Evolutionary conservation across 768 basidiomycete genomes (phyloP).

Genomic region (Lactifluus echinatus): DNA sequence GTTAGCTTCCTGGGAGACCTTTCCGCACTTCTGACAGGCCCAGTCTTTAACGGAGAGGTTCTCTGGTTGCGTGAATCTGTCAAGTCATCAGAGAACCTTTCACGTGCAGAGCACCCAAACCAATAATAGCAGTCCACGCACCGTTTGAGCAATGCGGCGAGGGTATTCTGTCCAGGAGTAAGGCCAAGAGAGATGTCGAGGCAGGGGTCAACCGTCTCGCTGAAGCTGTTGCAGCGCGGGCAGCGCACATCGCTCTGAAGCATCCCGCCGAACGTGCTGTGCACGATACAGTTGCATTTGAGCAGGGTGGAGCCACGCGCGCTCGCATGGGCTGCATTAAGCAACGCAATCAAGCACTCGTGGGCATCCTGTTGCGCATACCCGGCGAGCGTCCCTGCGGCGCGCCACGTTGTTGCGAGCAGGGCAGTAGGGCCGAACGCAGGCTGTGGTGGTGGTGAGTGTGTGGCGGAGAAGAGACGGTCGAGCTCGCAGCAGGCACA

Average conservation of each 20-base stretch:
- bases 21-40: constrained; percentile 74
- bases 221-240: constrained; percentile 71
- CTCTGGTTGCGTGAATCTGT: constrained; percentile 79
- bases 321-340: constrained; percentile 82
- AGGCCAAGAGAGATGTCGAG: constrained; percentile 87
- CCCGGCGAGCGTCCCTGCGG: constrained; percentile 72
- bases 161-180: constrained; percentile 49
- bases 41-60: constrained; percentile 78
- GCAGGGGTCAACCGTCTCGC: constrained; percentile 79
- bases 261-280: constrained; percentile 80
- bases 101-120: not conserved
- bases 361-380: constrained; percentile 95
- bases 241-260: constrained; percentile 87
- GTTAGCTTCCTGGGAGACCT: constrained; percentile 66
- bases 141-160: constrained; percentile 71
- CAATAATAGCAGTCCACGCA: constrained; percentile 24
- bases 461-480: constrained; percentile 66
- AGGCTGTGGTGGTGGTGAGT: constrained; percentile 32
- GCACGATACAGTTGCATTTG: constrained; percentile 85
- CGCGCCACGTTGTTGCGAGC: constrained; percentile 75
- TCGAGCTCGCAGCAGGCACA: constrained; percentile 96
- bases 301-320: constrained; percentile 67
- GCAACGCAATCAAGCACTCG: constrained; percentile 72
- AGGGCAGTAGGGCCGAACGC: constrained; percentile 80
- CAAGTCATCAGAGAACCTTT: not conserved